phyloP scores from a whole-genome alignment of 768 basidiomycete genomes.

The Mycena capillaripes region DNA sequence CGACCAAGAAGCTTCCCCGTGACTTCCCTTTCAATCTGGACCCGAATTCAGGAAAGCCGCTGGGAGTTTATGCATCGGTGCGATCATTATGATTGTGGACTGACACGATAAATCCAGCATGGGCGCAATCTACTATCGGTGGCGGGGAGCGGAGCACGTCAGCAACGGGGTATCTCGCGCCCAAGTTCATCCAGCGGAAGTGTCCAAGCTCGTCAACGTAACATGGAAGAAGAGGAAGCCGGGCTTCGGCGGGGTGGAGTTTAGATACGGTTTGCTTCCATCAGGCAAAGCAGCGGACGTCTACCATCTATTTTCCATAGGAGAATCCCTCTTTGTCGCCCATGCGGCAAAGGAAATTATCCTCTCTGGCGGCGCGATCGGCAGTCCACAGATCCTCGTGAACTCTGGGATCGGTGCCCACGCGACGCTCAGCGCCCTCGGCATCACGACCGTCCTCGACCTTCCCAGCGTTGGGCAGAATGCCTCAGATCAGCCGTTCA shows the following conservation, averaged over 20 bases:
- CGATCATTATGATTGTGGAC: neutral
- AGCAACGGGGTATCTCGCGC: slow-evolving; percentile 45
- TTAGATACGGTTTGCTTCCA: slow-evolving; percentile 24
- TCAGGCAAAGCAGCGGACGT: slow-evolving; percentile 2
- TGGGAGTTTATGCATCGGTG: slow-evolving; percentile 41
- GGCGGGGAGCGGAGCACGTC: slow-evolving; percentile 43
- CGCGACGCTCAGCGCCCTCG: slow-evolving; percentile 7
- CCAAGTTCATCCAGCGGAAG: slow-evolving; percentile 39
- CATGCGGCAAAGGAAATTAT: slow-evolving; percentile 47
- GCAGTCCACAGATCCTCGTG: slow-evolving; percentile 24
- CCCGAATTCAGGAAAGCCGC: slow-evolving; percentile 43
- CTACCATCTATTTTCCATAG: slow-evolving; percentile 5
- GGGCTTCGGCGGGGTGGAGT: slow-evolving; percentile 36
- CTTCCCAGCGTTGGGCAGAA: slow-evolving; percentile 14
- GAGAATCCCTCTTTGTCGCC: slow-evolving; percentile 24
- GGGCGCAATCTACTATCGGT: slow-evolving; percentile 41
- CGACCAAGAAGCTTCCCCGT: slow-evolving; percentile 42
- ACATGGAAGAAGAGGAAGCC: neutral
- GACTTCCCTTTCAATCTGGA: slow-evolving; percentile 43
- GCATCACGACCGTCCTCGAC: slow-evolving; percentile 1
- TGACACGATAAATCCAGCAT: slow-evolving; percentile 34
- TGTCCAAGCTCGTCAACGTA: slow-evolving; percentile 33
- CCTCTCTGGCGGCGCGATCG: slow-evolving; percentile 48
- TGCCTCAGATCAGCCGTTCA: slow-evolving; percentile 2
- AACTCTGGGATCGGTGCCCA: slow-evolving; percentile 19